These are phyloP conservation scores for Aristolochia fimbriata DNA, from an alignment of 164 flowering plant genomes.

Conservation along the genomic window DNA sequence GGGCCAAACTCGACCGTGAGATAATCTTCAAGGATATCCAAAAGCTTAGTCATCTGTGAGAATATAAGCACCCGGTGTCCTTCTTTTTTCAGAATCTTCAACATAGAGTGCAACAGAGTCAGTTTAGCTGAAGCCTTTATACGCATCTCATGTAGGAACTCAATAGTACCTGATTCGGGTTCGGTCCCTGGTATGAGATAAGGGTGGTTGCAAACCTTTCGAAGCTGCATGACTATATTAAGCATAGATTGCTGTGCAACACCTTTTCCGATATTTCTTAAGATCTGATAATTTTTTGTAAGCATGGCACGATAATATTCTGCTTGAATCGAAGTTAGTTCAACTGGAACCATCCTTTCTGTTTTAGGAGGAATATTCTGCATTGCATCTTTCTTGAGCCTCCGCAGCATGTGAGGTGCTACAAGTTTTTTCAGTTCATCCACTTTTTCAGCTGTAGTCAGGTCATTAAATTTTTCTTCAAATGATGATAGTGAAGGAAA, in stretches of 20 bases:
- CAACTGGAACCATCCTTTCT: constrained; percentile 96
- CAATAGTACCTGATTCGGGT: constrained; percentile 85
- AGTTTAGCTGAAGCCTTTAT: constrained; percentile 97
- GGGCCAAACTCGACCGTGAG: constrained; percentile 83
- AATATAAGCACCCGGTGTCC: constrained; percentile 95
- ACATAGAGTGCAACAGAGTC: constrained; percentile 92
- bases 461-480: constrained; percentile 91
- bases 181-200: constrained; percentile 98
- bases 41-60: constrained; percentile 99
- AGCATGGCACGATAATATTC: constrained; percentile 99
- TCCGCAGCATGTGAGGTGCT: constrained; percentile 98
- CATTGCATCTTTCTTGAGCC: constrained; percentile 98
- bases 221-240: constrained; percentile 94
- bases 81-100: constrained; percentile 59
- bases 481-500: constrained; percentile 87
- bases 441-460: constrained; percentile 88
- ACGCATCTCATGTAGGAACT: constrained; percentile 98
- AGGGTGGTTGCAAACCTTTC: constrained; percentile 98
- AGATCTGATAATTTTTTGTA: constrained; percentile 88
- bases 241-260: constrained; percentile 95
- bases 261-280: constrained; percentile 91
- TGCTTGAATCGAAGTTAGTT: constrained; percentile 92
- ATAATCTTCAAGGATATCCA: constrained; percentile 97
- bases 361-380: constrained; percentile 96
- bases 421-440: constrained; percentile 97